These are phyloP conservation scores for Chalaropsis thielavioides DNA, from an alignment of 2,329 filamentous ascomycete genomes.

Conservation along the genomic window DNA sequence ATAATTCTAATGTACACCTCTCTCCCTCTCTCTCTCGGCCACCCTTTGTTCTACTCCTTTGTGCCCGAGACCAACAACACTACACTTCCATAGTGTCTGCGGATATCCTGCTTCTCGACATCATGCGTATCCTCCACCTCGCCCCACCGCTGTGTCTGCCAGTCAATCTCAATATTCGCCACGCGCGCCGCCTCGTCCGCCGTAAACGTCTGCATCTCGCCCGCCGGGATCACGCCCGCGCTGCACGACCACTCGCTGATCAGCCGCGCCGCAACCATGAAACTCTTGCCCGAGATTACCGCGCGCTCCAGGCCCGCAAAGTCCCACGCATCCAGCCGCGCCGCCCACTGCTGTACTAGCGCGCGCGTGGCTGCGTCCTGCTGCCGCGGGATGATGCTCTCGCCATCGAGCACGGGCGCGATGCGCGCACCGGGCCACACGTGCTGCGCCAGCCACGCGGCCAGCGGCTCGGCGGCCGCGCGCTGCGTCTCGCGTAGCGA, in stretches of 20 bases:
- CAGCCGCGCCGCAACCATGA: constrained; percentile 62
- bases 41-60: neutral
- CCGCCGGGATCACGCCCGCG: constrained; percentile 27
- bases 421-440: constrained; percentile 80
- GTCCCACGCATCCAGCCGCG: constrained; percentile 59
- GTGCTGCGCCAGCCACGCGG: constrained; percentile 52
- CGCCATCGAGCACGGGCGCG: constrained; percentile 60
- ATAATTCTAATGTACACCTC: neutral
- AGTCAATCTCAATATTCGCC: constrained; percentile 70
- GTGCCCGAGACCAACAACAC: constrained; percentile 62
- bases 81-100: constrained; percentile 75
- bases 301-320: constrained; percentile 76
- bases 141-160: constrained; percentile 85
- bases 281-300: constrained; percentile 71
- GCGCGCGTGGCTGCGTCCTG: constrained; percentile 64
- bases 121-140: constrained; percentile 98
- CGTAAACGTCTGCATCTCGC: constrained; percentile 42
- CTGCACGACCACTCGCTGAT: constrained; percentile 79
- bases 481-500: constrained; percentile 61
- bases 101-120: constrained; percentile 80
- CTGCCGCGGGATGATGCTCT: constrained; percentile 58
- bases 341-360: constrained; percentile 65
- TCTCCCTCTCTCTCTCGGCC: neutral
- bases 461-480: constrained; percentile 52
- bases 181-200: constrained; percentile 69